Evolutionary conservation across 1,284 basidiomycete genomes (phyloP).

Genomic region (Thecaphora frezii): DNA sequence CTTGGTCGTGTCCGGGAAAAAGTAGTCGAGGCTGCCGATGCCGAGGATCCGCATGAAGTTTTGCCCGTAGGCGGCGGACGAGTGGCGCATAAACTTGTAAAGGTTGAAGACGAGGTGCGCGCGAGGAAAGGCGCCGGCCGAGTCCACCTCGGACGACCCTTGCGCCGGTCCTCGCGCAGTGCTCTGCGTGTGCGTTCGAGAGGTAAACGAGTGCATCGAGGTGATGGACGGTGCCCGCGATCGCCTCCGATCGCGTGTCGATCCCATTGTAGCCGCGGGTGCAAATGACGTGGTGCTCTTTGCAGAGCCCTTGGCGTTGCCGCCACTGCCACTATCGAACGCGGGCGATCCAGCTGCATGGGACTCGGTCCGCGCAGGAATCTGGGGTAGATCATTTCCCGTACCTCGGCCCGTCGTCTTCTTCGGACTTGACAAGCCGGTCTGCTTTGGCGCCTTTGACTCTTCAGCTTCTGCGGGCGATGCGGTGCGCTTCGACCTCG

Average conservation of each 20-base stretch:
- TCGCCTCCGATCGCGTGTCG: conserved; percentile 3
- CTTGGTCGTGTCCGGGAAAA: conserved; percentile 62
- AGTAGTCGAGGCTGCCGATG: conserved; percentile 61
- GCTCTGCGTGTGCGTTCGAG: conserved; percentile 30
- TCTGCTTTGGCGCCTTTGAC: neutral
- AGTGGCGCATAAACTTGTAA: conserved; percentile 63
- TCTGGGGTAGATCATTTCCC: neutral
- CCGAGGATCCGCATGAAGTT: conserved; percentile 63
- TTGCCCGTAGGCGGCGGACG: conserved; percentile 51
- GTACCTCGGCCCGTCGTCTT: neutral
- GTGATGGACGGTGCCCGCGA: conserved; percentile 43
- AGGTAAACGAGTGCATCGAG: conserved; percentile 40
- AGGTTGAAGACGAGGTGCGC: conserved; percentile 62
- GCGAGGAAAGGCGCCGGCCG: conserved; percentile 57
- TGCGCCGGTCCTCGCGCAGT: conserved; percentile 17
- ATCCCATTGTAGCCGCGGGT: no score
- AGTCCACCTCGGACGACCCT: conserved; percentile 13
- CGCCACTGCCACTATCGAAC: neutral
- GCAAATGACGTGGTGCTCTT: neutral
- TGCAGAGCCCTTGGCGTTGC: neutral
- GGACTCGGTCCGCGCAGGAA: neutral
- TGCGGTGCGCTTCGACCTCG: neutral
- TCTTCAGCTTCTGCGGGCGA: neutral
- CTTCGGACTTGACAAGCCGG: neutral
- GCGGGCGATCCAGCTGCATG: no score